These are phyloP conservation scores for Triticum urartu DNA, from an alignment of 176 grass and related monocot species.

Conservation along the genomic window DNA sequence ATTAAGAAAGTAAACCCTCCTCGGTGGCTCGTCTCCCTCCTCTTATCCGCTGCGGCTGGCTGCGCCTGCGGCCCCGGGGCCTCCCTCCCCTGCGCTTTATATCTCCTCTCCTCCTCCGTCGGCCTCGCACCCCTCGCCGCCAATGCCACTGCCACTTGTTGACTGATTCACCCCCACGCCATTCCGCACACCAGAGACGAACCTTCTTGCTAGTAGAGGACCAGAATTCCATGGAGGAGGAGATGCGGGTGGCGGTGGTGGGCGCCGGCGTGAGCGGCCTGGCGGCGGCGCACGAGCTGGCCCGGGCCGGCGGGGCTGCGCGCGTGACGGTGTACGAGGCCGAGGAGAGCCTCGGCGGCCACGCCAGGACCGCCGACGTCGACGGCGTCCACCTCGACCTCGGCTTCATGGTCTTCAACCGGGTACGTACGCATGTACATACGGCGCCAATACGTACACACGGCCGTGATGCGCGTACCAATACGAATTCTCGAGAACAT, in stretches of 20 bases:
- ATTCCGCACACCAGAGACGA: not conserved
- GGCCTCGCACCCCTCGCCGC: not conserved
- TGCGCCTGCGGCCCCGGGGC: not conserved
- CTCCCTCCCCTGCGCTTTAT: not conserved
- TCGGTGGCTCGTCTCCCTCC: constrained; percentile 10
- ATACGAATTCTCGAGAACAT: no score
- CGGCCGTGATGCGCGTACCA: not conserved
- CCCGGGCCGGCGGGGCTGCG: not conserved
- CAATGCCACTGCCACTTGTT: not conserved
- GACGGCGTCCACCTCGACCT: constrained; percentile 71
- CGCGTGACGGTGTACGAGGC: constrained; percentile 73
- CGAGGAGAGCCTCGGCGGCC: constrained; percentile 74
- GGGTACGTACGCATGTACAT: constrained; percentile 24
- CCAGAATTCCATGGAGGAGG: not conserved
- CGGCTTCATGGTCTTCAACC: constrained; percentile 94
- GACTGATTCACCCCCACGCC: not conserved
- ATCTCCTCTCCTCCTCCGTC: not conserved
- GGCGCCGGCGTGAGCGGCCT: constrained; percentile 81
- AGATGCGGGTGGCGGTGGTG: constrained; percentile 73
- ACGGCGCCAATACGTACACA: not conserved
- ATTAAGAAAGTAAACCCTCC: constrained; percentile 4
- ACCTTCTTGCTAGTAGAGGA: no score
- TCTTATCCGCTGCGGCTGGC: not conserved
- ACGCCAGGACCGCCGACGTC: constrained; percentile 64
- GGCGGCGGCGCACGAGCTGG: constrained; percentile 61